A percentile compares a stretch with the other conserved stretches of the same genome.
Evolutionary conservation across 2,329 filamentous ascomycete species (phyloP).

Genomic region (Parafenestella ontariensis): DNA sequence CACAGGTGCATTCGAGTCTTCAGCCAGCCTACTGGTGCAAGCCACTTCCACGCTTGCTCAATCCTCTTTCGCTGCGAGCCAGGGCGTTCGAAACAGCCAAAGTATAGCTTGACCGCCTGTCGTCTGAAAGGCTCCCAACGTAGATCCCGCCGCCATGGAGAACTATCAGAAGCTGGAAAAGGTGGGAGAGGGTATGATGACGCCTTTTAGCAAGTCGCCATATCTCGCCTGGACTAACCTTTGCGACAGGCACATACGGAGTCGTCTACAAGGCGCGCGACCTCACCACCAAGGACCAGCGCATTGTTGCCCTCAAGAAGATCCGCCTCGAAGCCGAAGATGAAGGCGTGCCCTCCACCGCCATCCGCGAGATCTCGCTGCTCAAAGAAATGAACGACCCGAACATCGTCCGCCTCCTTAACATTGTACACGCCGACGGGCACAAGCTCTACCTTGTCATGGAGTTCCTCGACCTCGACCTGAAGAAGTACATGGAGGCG

Average conservation of each 20-base stretch:
- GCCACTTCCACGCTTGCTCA: not conserved
- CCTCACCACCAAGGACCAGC: constrained; percentile 75
- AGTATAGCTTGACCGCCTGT: constrained; percentile 30
- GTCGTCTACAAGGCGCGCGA: constrained; percentile 95
- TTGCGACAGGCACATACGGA: constrained; percentile 80
- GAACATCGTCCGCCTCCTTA: constrained; percentile 85
- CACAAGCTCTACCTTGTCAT: constrained; percentile 95
- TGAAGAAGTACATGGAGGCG: constrained; percentile 97
- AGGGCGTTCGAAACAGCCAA: not conserved
- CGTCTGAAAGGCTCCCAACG: constrained; percentile 22
- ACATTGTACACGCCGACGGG: constrained; percentile 93
- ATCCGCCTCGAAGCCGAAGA: constrained; percentile 95
- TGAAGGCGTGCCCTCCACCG: constrained; percentile 90
- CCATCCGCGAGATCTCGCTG: constrained; percentile 91
- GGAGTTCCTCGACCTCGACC: constrained; percentile 87
- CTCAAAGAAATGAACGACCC: constrained; percentile 94
- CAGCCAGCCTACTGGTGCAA: not conserved
- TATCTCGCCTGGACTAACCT: constrained; percentile 10
- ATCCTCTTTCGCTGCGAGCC: constrained; percentile 5
- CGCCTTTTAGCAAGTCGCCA: not conserved
- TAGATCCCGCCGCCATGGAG: constrained; percentile 68
- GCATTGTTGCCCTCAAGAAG: constrained; percentile 93
- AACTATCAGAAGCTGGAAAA: constrained; percentile 98
- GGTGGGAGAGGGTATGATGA: constrained; percentile 83
- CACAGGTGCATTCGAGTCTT: constrained; percentile 22